Evolutionary conservation across 306 rosid genomes (phyloP), one percentile per base, ranked within the genome.

Genomic region (Rosa rugosa): DNA sequence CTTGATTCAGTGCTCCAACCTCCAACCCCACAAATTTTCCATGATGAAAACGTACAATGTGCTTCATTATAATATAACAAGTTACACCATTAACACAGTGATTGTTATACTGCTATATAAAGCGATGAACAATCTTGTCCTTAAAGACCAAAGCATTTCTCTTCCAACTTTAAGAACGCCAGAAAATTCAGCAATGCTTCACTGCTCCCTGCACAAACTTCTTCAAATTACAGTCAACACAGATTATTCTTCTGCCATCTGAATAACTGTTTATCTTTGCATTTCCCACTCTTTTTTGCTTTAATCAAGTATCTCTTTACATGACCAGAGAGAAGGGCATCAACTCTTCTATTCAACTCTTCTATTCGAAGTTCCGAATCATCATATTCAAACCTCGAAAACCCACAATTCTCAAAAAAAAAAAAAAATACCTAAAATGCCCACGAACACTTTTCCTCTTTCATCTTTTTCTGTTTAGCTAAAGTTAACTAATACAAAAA

Each of bases 131-230:
- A 56, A 56, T 18, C 31, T 23, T 60, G 27, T 10, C 23, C 38
- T 23, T 10, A 23, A 60, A 60, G 38, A 60, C 36, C 65, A 11
- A 23, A 11, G 18, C 66, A 60, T 11, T 60, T 60, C 56, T 60
- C 66, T 60, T 60, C 16, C 34, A 11, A 25, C 36, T 23, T 60
- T 60, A 23, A 23, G 13, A 10, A 59, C 36, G 7, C 67, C 63
- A 12, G 5, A 11, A 27, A 62, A 27, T 40, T 1, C 38, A 62
- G 20, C 4, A n/a, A 51, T 7, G 11, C 27, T 8, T 56, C 18
- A 62, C 40, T 62, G 67, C 67, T 25, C 40, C 67, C 11, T 54
- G 63, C 75, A 50, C 75, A 72, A 50, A 72, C 25, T 17, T 71
- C 42, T 20, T 47, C 10, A 31, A 49, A 27, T 50, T 34, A 71